Conservation (phyloP, 495 filamentous ascomycete species). For the Bryoglossum gracile region DNA sequence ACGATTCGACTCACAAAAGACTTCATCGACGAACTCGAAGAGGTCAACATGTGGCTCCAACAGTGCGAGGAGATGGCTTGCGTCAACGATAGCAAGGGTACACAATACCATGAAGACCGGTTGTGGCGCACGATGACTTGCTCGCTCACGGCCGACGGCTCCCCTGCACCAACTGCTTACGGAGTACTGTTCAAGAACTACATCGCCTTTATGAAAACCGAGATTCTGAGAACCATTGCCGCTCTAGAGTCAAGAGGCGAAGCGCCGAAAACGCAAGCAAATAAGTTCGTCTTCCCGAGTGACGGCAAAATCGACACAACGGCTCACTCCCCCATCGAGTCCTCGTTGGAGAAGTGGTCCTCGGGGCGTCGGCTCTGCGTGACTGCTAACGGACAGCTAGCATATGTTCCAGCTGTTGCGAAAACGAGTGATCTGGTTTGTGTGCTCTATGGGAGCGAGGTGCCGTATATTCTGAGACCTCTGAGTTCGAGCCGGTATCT, state of each 20-base stretch:
- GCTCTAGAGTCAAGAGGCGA: not conserved
- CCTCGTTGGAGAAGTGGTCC: slow-evolving; percentile 1
- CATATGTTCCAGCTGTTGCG: not conserved
- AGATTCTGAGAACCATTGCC: not conserved
- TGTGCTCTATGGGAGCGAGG: slow-evolving; percentile 24
- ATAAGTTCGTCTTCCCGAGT: not conserved
- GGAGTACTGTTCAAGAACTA: slow-evolving; percentile 1
- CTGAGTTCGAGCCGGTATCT: not conserved
- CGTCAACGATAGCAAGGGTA: not conserved
- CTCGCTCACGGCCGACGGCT: slow-evolving; percentile 4
- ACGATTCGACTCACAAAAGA: not conserved
- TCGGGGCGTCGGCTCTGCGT: slow-evolving; percentile 4
- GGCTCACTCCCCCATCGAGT: not conserved
- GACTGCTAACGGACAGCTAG: not conserved
- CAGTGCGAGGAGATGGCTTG: slow-evolving; percentile 12
- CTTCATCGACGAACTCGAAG: not conserved
- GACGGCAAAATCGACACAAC: no score
- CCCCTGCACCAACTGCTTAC: slow-evolving; percentile 1
- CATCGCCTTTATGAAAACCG: not conserved
- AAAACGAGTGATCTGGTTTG: slow-evolving; percentile 23
- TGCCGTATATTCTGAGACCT: slow-evolving; percentile 24
- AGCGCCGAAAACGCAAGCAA: not conserved
- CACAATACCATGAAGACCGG: not conserved
- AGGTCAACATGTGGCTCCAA: not conserved
- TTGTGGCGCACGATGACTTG: slow-evolving; percentile 8